These are phyloP conservation scores for Verticillium klebahnii DNA, from an alignment of 2,329 filamentous ascomycete species.

Conservation along the genomic window DNA sequence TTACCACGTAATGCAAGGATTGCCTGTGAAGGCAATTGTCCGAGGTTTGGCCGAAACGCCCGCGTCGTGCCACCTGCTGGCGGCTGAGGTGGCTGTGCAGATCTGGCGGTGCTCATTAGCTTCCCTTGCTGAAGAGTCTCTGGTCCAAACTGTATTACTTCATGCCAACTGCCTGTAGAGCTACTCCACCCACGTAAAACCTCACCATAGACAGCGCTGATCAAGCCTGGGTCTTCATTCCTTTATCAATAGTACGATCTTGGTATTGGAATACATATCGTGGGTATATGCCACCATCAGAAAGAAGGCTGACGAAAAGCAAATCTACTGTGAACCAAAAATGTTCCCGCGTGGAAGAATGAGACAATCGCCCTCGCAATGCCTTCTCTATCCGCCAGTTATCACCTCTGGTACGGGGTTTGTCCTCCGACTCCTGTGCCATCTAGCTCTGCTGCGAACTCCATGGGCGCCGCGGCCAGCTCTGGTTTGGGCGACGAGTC, in stretches of 20 bases:
- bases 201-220: too few species aligned
- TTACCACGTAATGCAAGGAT: neutral
- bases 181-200: too few species aligned
- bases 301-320: neutral
- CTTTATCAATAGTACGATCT: too few species aligned
- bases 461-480: neutral
- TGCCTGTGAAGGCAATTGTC: neutral
- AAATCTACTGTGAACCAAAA: neutral
- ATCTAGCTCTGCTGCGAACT: neutral
- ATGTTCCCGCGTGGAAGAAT: too few species aligned
- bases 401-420: neutral
- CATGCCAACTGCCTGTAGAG: neutral
- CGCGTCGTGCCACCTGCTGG: neutral
- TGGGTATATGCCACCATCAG: neutral
- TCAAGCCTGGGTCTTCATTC: too few species aligned
- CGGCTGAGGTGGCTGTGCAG: neutral
- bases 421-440: neutral
- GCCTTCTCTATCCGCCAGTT: too few species aligned
- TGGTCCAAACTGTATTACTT: too few species aligned
- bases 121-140: too few species aligned
- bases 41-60: neutral
- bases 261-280: neutral
- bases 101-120: too few species aligned
- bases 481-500: neutral
- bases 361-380: too few species aligned